phyloP scores from a whole-genome alignment of 768 basidiomycete genomes.

The Naematelia encephala region DNA sequence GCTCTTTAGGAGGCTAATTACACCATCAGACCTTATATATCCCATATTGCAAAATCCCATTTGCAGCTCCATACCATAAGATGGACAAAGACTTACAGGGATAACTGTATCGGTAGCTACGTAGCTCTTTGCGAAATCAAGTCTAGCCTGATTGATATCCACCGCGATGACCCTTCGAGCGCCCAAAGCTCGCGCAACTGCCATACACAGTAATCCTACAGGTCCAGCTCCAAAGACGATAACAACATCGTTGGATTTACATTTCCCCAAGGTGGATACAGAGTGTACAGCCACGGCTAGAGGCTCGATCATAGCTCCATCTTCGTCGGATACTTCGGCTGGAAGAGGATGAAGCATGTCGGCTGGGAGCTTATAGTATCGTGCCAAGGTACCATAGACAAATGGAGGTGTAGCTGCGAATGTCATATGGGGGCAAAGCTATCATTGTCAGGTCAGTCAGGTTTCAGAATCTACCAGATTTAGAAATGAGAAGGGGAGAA shows the following conservation, averaged over 20 bases:
- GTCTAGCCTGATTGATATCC: conserved; percentile 58
- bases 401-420: conserved; percentile 94
- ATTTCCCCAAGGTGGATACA: conserved; percentile 67
- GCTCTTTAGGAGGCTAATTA: conserved; percentile 53
- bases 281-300: conserved; percentile 88
- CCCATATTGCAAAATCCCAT: background rate
- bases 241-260: conserved; percentile 55
- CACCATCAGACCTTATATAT: background rate
- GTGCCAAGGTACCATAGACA: conserved; percentile 74
- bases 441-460: conserved; percentile 11
- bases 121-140: conserved; percentile 81
- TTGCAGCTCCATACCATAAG: background rate
- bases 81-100: conserved; percentile 18
- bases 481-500: background rate
- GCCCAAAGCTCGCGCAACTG: conserved; percentile 87
- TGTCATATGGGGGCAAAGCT: conserved; percentile 78
- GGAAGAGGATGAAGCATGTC: conserved; percentile 71
- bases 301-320: conserved; percentile 96
- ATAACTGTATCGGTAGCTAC: conserved; percentile 67
- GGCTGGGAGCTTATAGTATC: conserved; percentile 81
- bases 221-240: conserved; percentile 82
- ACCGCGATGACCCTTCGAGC: conserved; percentile 80
- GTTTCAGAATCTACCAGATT: background rate
- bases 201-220: conserved; percentile 78
- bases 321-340: conserved; percentile 74